Base-by-base conservation (phyloP, 108 stramenopile species). In the Licmophora abbreviata region DNA sequence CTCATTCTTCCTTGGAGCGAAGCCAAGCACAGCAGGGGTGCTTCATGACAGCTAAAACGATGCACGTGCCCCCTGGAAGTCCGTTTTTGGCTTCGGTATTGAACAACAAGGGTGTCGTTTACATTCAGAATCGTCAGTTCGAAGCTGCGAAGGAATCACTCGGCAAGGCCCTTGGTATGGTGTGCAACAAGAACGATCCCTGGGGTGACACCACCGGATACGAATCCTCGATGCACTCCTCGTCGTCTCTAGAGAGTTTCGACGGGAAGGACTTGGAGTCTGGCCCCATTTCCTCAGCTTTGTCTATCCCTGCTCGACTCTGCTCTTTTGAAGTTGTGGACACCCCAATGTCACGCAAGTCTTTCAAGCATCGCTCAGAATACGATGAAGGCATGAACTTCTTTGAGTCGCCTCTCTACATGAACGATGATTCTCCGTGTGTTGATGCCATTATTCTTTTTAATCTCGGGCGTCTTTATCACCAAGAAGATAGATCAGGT, bases 341-440 rank as follows among this genome's bases (percentile, higher is more conserved):
- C 14, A 31, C 30, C 26, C 30, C 18, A 49, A 40, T 41, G n/a
- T 29, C 24, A 33, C 23, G 30, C 3, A 43, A 31, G 25, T 11
- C 33, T 8, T 51, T 38, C 21, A 58, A 62, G 18, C 56, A 47
- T 21, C 56, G 58, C 17, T 45, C 58, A 22, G 74, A 76, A 30
- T 80, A 76, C 28, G 79, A 80, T 43, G 79, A 80, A 63, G 79
- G 79, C 14, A 73, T 80, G 71, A 49, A 70, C 26, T 46, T 54
- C 24, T 76, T 65, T 44, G 29, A 46, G 4, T 29, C 34, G 21
- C 63, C 54, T 17, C 51, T 73, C 24, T 44, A 42, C 22, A 29
- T 72, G 12, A 28, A 21, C 20, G 46, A 69, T 15, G 30, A 31
- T 5, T 56, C 54, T n/a, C 49, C 22, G 11, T 17, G 24, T 24